phyloP scores from a whole-genome alignment of 148 eudicot species.

The Selenicereus undatus region DNA sequence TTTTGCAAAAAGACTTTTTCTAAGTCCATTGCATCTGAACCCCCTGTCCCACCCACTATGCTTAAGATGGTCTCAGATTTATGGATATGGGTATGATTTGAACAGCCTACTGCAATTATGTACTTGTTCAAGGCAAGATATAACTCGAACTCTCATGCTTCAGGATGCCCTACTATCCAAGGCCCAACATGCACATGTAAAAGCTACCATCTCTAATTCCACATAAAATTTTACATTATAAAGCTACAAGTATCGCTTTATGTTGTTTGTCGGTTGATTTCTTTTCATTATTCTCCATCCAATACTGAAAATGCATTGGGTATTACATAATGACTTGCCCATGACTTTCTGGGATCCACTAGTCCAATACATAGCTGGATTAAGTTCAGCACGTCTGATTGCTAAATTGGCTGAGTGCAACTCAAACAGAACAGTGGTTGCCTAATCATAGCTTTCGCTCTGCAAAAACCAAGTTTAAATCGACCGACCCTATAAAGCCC shows the following conservation, averaged over 20 bases:
- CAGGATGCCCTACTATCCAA: neutral
- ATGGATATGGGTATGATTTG: neutral
- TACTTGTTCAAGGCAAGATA: neutral
- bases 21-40: no score
- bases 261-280: neutral
- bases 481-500: neutral
- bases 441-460: no score
- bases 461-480: no score
- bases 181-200: neutral
- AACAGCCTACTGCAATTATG: neutral
- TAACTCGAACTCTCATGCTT: neutral
- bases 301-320: neutral
- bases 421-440: neutral
- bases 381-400: neutral
- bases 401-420: neutral
- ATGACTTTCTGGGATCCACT: neutral
- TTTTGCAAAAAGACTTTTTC: no score
- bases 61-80: no score
- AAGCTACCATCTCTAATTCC: neutral
- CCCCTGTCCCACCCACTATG: no score
- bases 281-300: neutral
- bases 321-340: neutral
- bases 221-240: neutral
- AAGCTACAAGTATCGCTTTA: neutral
- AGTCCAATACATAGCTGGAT: neutral